Evolutionary conservation across 495 filamentous ascomycete species (phyloP).

Genomic region (Hyaloscypha hepaticicola): DNA sequence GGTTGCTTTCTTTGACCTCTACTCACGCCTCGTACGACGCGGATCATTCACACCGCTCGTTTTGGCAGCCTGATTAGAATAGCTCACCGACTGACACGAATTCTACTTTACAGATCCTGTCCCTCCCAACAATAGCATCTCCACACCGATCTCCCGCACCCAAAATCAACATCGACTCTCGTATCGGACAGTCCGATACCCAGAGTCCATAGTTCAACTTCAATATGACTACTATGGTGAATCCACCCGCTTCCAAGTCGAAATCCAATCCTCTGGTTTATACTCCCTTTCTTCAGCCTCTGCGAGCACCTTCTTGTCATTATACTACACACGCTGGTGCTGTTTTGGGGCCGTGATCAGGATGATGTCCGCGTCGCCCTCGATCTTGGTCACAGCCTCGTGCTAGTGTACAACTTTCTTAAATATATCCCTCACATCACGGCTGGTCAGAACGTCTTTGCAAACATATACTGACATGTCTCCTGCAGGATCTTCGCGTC

Average conservation of each 20-base stretch:
- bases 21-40: conserved; percentile 25
- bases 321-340: conserved; percentile 17
- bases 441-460: not conserved
- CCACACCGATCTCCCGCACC: conserved; percentile 19
- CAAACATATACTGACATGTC: conserved; percentile 36
- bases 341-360: conserved; percentile 14
- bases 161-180: conserved; percentile 27
- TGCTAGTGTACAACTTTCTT: conserved; percentile 14
- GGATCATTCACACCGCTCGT: conserved; percentile 25
- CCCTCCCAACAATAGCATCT: conserved; percentile 17
- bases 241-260: conserved; percentile 35
- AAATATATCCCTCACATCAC: conserved; percentile 9
- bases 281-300: conserved; percentile 38
- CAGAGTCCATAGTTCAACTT: conserved; percentile 36
- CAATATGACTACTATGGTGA: conserved; percentile 55
- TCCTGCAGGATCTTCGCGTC: conserved; percentile 89
- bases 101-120: conserved; percentile 17
- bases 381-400: conserved; percentile 24
- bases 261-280: conserved; percentile 39
- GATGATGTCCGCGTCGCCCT: conserved; percentile 17
- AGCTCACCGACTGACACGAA: conserved; percentile 24
- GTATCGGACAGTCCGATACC: conserved; percentile 33
- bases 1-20: conserved; percentile 11
- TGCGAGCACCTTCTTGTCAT: conserved; percentile 30
- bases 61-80: conserved; percentile 27